Conservation (phyloP, 495 filamentous ascomycete species). For the Neurospora intermedia region DNA sequence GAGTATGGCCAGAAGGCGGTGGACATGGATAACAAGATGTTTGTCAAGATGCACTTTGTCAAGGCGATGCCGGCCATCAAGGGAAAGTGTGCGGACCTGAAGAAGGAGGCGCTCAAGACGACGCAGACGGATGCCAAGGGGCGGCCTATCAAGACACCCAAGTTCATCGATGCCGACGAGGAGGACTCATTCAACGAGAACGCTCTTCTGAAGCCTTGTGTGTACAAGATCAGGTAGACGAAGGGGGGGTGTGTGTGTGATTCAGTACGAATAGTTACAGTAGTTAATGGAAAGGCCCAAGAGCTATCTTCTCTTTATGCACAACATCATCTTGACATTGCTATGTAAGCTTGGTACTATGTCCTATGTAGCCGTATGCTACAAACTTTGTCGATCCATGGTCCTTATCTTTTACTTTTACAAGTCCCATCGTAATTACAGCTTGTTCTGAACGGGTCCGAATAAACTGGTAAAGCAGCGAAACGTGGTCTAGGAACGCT, state of each 20-base stretch:
- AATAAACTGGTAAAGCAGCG: neutral
- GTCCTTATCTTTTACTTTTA: neutral
- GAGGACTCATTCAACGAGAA: conserved; percentile 41
- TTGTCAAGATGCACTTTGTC: conserved; percentile 89
- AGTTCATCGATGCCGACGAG: conserved; percentile 45
- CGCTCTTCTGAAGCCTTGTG: conserved; percentile 85
- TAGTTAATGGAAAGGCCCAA: neutral
- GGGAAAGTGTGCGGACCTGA: conserved; percentile 51
- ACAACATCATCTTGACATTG: neutral
- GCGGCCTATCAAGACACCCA: conserved; percentile 38
- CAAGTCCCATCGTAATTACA: neutral
- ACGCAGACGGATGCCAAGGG: conserved; percentile 11
- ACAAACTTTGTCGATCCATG: too few species aligned
- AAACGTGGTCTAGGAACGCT: neutral
- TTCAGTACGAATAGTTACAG: neutral
- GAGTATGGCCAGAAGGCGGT: conserved; percentile 43
- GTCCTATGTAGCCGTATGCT: neutral
- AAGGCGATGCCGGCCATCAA: conserved; percentile 59
- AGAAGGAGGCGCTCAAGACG: neutral
- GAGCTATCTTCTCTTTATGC: neutral
- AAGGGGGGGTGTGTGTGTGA: neutral
- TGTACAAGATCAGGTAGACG: conserved; percentile 77
- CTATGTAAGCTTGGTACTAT: neutral
- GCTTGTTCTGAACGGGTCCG: neutral
- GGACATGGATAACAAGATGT: conserved; percentile 92